Percentiles rank a stretch among this genome's conserved stretches.
These are phyloP conservation scores for Nothophaeocryptopus gaeumannii DNA, from an alignment of 2,329 filamentous ascomycete genomes.

Conservation along the genomic window DNA sequence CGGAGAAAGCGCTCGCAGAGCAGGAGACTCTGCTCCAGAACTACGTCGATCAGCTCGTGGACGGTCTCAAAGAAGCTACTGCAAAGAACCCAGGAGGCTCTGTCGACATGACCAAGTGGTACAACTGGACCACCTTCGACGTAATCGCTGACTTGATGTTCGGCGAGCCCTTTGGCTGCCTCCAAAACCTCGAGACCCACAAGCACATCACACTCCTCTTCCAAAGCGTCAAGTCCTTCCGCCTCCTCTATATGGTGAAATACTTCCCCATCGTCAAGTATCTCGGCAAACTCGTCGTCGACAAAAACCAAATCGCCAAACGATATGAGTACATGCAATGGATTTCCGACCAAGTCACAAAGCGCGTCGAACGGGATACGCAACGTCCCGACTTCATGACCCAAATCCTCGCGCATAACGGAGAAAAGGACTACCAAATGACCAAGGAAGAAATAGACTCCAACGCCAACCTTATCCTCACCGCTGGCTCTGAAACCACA, in stretches of 20 bases:
- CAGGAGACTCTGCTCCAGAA: constrained; percentile 41
- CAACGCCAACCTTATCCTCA: constrained; percentile 49
- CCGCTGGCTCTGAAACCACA: constrained; percentile 53
- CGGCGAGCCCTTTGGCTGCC: constrained; percentile 25
- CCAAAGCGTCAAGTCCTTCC: constrained; percentile 27
- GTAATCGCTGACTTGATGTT: constrained; percentile 27
- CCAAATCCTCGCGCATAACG: constrained; percentile 45
- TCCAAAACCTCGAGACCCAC: constrained; percentile 27
- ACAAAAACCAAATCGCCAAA: constrained; percentile 18
- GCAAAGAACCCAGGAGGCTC: constrained; percentile 10
- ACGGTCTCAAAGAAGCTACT: constrained; percentile 34
- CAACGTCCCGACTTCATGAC: constrained; percentile 48
- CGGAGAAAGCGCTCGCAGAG: constrained; percentile 40
- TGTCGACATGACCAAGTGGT: constrained; percentile 33
- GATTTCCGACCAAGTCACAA: constrained; percentile 26
- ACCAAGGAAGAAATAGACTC: constrained; percentile 33
- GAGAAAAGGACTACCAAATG: constrained; percentile 26
- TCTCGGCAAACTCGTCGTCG: constrained; percentile 22
- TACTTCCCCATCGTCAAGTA: constrained; percentile 29
- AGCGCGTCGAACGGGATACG: constrained; percentile 31
- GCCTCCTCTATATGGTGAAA: constrained; percentile 25
- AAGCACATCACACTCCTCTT: constrained; percentile 29
- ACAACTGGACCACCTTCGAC: constrained; percentile 40
- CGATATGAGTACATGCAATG: constrained; percentile 27
- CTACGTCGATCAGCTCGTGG: constrained; percentile 42